Percentiles rank a stretch among this genome's conserved stretches.
phyloP scores from a whole-genome alignment of 352 stramenopile genomes.

The Globisporangium takayamanum region DNA sequence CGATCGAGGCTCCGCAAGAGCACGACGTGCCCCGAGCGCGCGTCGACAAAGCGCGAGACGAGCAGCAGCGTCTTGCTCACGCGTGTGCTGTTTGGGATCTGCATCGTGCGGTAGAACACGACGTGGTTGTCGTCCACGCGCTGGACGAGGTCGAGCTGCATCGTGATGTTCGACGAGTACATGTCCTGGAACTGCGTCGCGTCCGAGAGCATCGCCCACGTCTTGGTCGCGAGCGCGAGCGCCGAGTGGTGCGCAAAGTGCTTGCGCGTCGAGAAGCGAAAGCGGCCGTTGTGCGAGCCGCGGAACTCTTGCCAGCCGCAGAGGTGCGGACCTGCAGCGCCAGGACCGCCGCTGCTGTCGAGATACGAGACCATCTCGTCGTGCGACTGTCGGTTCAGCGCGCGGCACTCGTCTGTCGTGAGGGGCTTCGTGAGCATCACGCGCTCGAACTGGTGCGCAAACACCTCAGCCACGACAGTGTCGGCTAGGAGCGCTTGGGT shows the following conservation, averaged over 20 bases:
- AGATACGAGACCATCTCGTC: conserved; percentile 41
- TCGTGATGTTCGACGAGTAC: conserved; percentile 37
- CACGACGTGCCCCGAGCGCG: background rate
- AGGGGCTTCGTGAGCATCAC: conserved; percentile 29
- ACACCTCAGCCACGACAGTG: background rate
- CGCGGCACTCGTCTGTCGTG: conserved; percentile 31
- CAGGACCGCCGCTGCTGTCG: conserved; percentile 18
- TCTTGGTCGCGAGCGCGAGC: conserved; percentile 19
- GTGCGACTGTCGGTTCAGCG: conserved; percentile 37
- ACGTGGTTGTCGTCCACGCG: conserved; percentile 14
- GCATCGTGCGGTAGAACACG: conserved; percentile 13
- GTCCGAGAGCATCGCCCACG: conserved; percentile 26
- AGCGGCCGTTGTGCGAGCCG: conserved; percentile 5
- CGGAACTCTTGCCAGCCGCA: conserved; percentile 12
- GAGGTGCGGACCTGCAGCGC: background rate
- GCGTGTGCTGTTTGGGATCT: conserved; percentile 10
- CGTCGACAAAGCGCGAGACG: conserved; percentile 3
- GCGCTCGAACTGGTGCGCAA: conserved; percentile 40
- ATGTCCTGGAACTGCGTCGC: conserved; percentile 18
- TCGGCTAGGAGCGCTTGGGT: background rate
- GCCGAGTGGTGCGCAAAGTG: conserved; percentile 20
- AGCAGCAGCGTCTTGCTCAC: conserved; percentile 14
- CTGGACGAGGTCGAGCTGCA: conserved; percentile 19
- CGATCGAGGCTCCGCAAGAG: conserved; percentile 8
- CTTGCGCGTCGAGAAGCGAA: conserved; percentile 11